phyloP scores from a whole-genome alignment of 2,329 filamentous ascomycete species.

The Botrytis elliptica region DNA sequence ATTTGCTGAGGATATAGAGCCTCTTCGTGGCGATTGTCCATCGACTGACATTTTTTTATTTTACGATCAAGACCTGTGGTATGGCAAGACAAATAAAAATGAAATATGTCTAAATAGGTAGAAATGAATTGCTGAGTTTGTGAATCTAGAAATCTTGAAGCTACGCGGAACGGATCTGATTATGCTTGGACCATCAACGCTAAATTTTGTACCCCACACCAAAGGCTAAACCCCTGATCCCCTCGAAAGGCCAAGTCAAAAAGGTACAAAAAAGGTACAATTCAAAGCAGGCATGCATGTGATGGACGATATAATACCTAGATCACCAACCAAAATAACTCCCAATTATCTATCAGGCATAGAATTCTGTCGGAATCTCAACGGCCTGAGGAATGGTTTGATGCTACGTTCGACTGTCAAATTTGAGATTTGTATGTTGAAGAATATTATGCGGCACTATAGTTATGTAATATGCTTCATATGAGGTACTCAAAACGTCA shows the following conservation, averaged over 20 bases:
- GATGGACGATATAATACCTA: neutral
- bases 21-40: constrained; percentile 16
- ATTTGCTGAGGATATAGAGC: constrained; percentile 24
- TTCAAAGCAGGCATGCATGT: neutral
- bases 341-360: neutral
- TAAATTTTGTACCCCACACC: neutral
- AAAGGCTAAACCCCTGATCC: neutral
- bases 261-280: neutral
- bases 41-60: constrained; percentile 18
- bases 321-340: neutral
- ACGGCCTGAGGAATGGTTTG: neutral
- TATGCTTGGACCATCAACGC: neutral
- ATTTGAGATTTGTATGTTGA: neutral
- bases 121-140: constrained; percentile 2
- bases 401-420: neutral
- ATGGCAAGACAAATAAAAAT: neutral
- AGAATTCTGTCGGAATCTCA: neutral
- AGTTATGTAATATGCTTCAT: neutral
- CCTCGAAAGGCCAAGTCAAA: neutral
- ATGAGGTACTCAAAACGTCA: neutral
- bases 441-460: neutral
- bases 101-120: neutral
- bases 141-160: constrained; percentile 9
- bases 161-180: neutral
- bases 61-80: neutral